A percentile compares a stretch with the other conserved stretches of the same genome.
Evolutionary conservation across 2,329 filamentous ascomycete species (phyloP).

Genomic region (Paraphoma sp.): DNA sequence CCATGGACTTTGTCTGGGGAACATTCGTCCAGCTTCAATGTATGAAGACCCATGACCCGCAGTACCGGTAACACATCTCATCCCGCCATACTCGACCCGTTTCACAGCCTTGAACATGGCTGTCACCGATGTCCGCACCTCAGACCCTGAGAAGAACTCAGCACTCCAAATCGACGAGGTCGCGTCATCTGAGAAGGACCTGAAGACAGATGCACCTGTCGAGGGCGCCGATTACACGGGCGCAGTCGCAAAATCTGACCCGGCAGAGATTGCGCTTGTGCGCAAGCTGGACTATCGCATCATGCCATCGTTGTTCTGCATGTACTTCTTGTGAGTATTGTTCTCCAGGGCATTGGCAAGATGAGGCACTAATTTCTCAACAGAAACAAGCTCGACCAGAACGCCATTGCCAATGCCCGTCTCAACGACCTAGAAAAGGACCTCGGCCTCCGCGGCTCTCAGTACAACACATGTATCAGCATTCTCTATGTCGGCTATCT

Average conservation of each 20-base stretch:
- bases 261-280: conserved; percentile 32
- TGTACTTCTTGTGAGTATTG: conserved; percentile 47
- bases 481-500: conserved; percentile 32
- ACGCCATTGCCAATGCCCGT: conserved; percentile 69
- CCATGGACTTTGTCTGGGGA: conserved; percentile 16
- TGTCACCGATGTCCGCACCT: background rate
- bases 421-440: conserved; percentile 68
- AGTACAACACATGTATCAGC: conserved; percentile 55
- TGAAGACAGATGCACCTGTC: conserved; percentile 6
- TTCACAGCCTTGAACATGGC: conserved; percentile 11
- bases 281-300: conserved; percentile 33
- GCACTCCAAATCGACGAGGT: conserved; percentile 26
- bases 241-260: conserved; percentile 30
- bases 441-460: conserved; percentile 24
- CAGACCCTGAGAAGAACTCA: conserved; percentile 23
- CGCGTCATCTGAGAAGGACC: conserved; percentile 19
- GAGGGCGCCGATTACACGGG: conserved; percentile 27
- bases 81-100: background rate
- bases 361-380: background rate
- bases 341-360: background rate
- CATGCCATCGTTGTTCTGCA: conserved; percentile 34
- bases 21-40: conserved; percentile 22
- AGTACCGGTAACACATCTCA: background rate
- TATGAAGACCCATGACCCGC: conserved; percentile 16
- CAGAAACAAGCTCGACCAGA: conserved; percentile 57